These are phyloP conservation scores for Larix sibirica DNA, from an alignment of 83 land plant species.

Conservation along the genomic window DNA sequence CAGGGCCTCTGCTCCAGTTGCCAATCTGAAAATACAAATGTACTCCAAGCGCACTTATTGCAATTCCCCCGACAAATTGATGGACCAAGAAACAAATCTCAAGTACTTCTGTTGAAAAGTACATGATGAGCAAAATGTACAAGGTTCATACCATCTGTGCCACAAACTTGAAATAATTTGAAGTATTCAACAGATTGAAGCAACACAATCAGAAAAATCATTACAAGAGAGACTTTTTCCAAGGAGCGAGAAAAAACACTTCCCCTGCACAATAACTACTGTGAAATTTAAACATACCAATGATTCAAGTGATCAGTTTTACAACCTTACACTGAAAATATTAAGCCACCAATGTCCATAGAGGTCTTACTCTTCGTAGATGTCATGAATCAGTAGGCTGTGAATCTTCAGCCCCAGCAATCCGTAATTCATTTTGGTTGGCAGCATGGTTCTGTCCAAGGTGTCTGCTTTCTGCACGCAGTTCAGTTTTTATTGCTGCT, in stretches of 20 bases:
- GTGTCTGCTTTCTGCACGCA: not conserved
- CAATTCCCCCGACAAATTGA: slow-evolving; percentile 3
- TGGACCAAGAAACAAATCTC: slow-evolving; percentile 19
- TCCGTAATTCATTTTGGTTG: slow-evolving; percentile 2
- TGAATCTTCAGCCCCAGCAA: slow-evolving; percentile 3
- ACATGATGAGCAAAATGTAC: slow-evolving; percentile 10
- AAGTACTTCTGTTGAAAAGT: slow-evolving; percentile 6
- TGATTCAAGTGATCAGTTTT: slow-evolving; percentile 3
- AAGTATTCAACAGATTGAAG: not conserved
- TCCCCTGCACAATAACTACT: slow-evolving; percentile 5
- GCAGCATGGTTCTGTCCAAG: not conserved
- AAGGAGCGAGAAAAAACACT: not conserved
- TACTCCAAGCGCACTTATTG: slow-evolving; percentile 7
- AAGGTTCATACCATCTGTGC: slow-evolving; percentile 10
- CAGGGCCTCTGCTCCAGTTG: slow-evolving; percentile 24
- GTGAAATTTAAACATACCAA: not conserved
- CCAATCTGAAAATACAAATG: slow-evolving; percentile 15
- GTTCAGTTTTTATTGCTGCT: not conserved
- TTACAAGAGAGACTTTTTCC: slow-evolving; percentile 6
- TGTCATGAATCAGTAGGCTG: slow-evolving; percentile 9
- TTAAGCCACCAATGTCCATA: not conserved
- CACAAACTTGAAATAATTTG: not conserved
- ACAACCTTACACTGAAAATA: slow-evolving; percentile 9
- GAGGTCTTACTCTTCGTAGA: slow-evolving; percentile 4
- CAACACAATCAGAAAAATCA: not conserved